Base-by-base conservation (phyloP, 371 early-diverging fungal genomes). In the Gilbertella persicaria region DNA sequence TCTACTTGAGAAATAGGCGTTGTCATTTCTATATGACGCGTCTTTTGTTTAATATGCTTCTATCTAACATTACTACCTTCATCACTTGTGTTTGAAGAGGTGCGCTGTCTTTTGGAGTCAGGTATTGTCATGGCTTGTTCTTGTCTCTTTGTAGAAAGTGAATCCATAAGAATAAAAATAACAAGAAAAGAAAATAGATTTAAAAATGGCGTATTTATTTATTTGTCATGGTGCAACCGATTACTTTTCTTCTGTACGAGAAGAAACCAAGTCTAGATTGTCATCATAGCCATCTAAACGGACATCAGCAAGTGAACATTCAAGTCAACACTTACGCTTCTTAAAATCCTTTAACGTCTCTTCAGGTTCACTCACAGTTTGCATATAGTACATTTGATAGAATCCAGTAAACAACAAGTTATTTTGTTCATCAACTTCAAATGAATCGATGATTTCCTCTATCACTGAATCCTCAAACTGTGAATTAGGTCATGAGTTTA, bases 321-420 rank as follows among this genome's bases (percentile, higher is more conserved):
- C 20, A 20, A 5, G 13, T 1, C 33, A 25, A 30, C 33, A 59
- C 63, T 53, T 63, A 69, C 83, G 84, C 53, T 78, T 85, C 45
- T 74, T 73, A 38, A 90, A 72, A 56, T 90, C 90, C 49, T 82
- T 86, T 71, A 87, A 79, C 13, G 90, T 90, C 61, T 86, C 88
- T 58, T 80, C 83, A 33, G 84, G 83, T 29, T 90, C 90, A 36
- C 75, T 74, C 14, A 78, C 54, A 2, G 87, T 84, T 63, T 87
- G 88, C 59, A 86, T 67, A 55, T 86, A 83, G 67, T 85, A 86
- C 84, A 90, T 85, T 65, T 90, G 82, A 48, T 87, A 58, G 60
- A 89, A 89, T 5, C 91, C 89, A 36, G 74, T 67, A 37, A 63
- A 67, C 2, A 86, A 83, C 46, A 90, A 55, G 21, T 80, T 54